Evolutionary conservation across 768 basidiomycete genomes (phyloP).

Genomic region (Hydnomerulius pinastri): DNA sequence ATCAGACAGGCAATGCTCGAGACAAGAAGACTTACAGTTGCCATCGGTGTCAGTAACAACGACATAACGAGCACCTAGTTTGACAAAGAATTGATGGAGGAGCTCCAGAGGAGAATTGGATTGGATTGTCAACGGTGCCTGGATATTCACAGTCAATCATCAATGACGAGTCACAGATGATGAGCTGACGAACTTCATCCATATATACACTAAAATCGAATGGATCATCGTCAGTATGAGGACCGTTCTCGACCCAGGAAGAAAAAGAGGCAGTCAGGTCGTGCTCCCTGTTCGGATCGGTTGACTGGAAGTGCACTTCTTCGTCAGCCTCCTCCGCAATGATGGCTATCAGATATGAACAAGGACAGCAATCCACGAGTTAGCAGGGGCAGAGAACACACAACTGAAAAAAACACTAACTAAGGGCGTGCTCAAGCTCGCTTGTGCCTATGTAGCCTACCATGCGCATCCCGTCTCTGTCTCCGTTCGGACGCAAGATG

Average conservation of each 20-base stretch:
- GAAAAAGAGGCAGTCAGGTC: conserved; percentile 59
- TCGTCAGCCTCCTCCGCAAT: conserved; percentile 75
- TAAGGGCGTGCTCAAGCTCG: conserved; percentile 91
- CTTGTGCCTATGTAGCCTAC: conserved; percentile 90
- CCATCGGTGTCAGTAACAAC: conserved; percentile 83
- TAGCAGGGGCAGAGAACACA: not conserved
- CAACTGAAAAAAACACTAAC: conserved; percentile 44
- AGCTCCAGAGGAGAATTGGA: conserved; percentile 88
- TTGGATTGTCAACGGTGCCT: conserved; percentile 88
- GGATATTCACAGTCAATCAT: conserved; percentile 1
- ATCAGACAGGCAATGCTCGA: conserved; percentile 1
- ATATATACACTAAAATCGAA: conserved; percentile 88
- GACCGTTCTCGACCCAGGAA: conserved; percentile 50
- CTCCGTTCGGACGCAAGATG: conserved; percentile 58
- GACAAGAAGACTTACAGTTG: conserved; percentile 54
- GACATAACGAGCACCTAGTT: conserved; percentile 90
- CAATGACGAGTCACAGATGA: not conserved
- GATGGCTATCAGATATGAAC: conserved; percentile 59
- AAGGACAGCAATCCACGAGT: no score
- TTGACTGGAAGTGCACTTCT: conserved; percentile 62
- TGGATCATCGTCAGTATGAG: conserved; percentile 43
- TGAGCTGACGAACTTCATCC: conserved; percentile 67
- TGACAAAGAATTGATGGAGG: conserved; percentile 91
- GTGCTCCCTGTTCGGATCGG: conserved; percentile 39
- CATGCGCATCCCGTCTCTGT: conserved; percentile 56